Percentiles rank a stretch among this genome's conserved stretches.
These are phyloP conservation scores for Pyrrhoderma noxium DNA, from an alignment of 1,284 basidiomycete genomes.

Conservation along the genomic window DNA sequence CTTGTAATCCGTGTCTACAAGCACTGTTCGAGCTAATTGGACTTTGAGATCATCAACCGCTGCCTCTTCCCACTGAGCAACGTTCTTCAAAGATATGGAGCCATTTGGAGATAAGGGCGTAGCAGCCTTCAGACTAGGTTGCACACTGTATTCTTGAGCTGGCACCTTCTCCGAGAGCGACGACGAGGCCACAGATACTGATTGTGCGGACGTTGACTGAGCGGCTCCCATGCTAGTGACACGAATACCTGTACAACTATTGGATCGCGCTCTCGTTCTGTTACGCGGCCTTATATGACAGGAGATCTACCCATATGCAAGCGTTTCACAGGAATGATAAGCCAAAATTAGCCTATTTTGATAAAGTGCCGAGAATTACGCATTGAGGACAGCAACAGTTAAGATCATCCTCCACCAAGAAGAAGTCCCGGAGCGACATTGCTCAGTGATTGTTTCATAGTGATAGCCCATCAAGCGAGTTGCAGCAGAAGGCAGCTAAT, in stretches of 20 bases:
- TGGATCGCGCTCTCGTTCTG: background rate
- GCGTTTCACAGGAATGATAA: background rate
- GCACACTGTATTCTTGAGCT: constrained; percentile 19
- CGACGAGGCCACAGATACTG: constrained; percentile 19
- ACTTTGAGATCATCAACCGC: constrained; percentile 56
- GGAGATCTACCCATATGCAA: background rate
- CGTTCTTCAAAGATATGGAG: constrained; percentile 47
- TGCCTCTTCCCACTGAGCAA: constrained; percentile 59
- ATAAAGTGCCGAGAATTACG: background rate
- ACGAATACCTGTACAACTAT: background rate
- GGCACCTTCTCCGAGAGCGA: constrained; percentile 29
- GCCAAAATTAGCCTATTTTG: constrained; percentile 6
- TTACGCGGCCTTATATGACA: background rate
- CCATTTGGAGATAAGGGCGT: constrained; percentile 39
- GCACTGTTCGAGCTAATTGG: constrained; percentile 73
- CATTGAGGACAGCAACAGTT: too few species aligned
- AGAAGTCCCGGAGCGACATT: too few species aligned
- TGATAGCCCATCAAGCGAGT: too few species aligned
- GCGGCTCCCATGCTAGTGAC: constrained; percentile 42
- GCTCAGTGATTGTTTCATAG: too few species aligned
- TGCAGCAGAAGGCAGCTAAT: too few species aligned
- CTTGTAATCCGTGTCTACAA: constrained; percentile 69
- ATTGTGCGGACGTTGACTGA: constrained; percentile 34
- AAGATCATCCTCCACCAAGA: too few species aligned
- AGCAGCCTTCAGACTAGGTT: constrained; percentile 6